A percentile compares a stretch with the other conserved stretches of the same genome.
Evolutionary conservation across 352 stramenopile species (phyloP).

Genomic region (Phytopythium ostracodes): DNA sequence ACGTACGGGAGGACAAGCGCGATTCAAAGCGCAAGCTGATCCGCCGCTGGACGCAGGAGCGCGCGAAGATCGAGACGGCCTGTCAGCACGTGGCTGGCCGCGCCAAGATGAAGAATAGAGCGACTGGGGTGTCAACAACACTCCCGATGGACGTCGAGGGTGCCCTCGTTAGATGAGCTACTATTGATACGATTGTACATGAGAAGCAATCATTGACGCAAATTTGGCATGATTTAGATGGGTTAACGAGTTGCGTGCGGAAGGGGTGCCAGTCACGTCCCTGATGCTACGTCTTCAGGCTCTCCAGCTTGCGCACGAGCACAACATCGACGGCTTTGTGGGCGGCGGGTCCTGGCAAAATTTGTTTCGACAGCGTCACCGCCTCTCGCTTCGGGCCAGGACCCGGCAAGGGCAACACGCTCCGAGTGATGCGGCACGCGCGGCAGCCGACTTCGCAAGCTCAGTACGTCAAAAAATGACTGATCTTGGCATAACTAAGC

Average conservation of each 20-base stretch:
- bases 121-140: not conserved
- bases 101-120: not conserved
- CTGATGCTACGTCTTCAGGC: conserved; percentile 10
- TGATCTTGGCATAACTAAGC: conserved; percentile 5
- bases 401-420: conserved; percentile 9
- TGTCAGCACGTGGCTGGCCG: not conserved
- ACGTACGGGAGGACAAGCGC: not conserved
- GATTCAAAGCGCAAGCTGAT: not conserved
- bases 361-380: conserved; percentile 5
- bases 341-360: conserved; percentile 7
- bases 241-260: not conserved
- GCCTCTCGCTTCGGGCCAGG: conserved; percentile 3
- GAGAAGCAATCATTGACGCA: too few relatives aligned
- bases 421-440: not conserved
- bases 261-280: conserved; percentile 10
- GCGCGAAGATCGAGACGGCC: not conserved
- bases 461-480: conserved; percentile 6
- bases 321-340: conserved; percentile 3
- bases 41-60: not conserved
- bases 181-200: not conserved
- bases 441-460: conserved; percentile 6
- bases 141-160: not conserved
- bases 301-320: conserved; percentile 4
- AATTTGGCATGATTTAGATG: not conserved
- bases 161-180: not conserved